Base-by-base conservation (phyloP, 1,284 basidiomycete genomes). In the Puccinia polysora region DNA sequence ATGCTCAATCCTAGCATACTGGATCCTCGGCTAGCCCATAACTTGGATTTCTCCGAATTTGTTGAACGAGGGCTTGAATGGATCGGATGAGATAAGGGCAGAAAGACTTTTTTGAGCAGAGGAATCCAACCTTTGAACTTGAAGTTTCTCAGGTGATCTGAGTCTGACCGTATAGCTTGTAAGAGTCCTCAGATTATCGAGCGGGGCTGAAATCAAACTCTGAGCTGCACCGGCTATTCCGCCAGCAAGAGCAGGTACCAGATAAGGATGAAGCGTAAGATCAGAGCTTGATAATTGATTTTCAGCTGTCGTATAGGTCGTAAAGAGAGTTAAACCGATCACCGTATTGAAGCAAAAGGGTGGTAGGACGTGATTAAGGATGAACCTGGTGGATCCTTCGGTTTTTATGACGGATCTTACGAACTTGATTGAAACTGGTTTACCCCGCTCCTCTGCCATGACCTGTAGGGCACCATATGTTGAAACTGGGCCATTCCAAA, bases 321-420 rank as follows among this genome's bases (percentile, higher is more conserved):
- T 43, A 30, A 67, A 67, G 15, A 67, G 50, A 25, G 65, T 67
- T 34, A 67, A 38, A n/a, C 65, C 65, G 14, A 67, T 67, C n/a
- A 56, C 15, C 3, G 65, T 55, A 36, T 67, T 67, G 38, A 67
- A 55, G 52, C 28, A 50, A 50, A 67, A 67, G 28, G 65, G 65
- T 20, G 65, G 65, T 40, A 67, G 18, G 40, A 52, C 28, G 50
- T 67, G 53, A 25, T 67, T 67, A 12, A 67, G 40, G 32, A 67
- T 53, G n/a, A 67, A 55, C 43, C 43, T 67, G 34, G 28, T 40
- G 14, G 38, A 34, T 23, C 49, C 47, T 53, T 67, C 49, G 8
- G 25, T 67, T 36, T 56, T 67, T 36, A 67, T 40, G 2, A 67
- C 38, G 6, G 65, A 67, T 36, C 55, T 32, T 25, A 67, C 50